These are phyloP conservation scores for Lichenothelia convexa DNA, from an alignment of 495 filamentous ascomycete genomes.

Conservation along the genomic window DNA sequence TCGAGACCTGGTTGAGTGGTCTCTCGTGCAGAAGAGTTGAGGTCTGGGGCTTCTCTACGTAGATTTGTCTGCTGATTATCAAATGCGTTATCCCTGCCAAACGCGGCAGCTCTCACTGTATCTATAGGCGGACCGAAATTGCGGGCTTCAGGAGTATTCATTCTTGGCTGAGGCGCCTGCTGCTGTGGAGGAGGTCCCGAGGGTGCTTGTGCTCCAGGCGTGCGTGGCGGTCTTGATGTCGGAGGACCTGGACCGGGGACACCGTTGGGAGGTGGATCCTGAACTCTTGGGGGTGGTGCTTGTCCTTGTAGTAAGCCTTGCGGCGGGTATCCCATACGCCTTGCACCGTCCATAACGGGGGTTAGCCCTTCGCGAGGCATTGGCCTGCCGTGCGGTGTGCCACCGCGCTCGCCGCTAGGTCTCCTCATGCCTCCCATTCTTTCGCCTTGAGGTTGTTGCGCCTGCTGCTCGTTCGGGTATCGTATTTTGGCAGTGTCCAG, in stretches of 20 bases:
- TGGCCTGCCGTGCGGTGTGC: background rate
- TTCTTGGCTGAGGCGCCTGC: conserved; percentile 60
- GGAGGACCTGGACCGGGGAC: background rate
- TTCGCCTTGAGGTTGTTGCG: conserved; percentile 15
- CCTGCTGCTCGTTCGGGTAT: conserved; percentile 66
- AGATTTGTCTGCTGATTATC: no score
- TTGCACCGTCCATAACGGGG: background rate
- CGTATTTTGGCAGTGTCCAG: conserved; percentile 90
- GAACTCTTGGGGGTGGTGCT: no score
- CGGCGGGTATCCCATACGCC: background rate
- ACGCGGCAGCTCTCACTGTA: conserved; percentile 26
- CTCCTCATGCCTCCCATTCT: conserved; percentile 19
- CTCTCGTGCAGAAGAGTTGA: no score
- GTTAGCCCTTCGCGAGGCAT: background rate
- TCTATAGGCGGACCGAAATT: conserved; percentile 33
- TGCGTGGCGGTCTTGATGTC: conserved; percentile 49
- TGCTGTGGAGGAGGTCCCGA: conserved; percentile 74
- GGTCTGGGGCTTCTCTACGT: no score
- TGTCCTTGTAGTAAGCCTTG: no score
- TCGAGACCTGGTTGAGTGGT: no score
- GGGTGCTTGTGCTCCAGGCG: conserved; percentile 50
- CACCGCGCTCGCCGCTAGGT: conserved; percentile 16
- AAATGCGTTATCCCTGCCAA: conserved; percentile 31
- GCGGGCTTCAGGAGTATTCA: conserved; percentile 42
- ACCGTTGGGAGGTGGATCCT: no score